A percentile compares a stretch with the other conserved stretches of the same genome.
phyloP scores from a whole-genome alignment of 2,329 filamentous ascomycete species.

The Lachnellula subtilissima region DNA sequence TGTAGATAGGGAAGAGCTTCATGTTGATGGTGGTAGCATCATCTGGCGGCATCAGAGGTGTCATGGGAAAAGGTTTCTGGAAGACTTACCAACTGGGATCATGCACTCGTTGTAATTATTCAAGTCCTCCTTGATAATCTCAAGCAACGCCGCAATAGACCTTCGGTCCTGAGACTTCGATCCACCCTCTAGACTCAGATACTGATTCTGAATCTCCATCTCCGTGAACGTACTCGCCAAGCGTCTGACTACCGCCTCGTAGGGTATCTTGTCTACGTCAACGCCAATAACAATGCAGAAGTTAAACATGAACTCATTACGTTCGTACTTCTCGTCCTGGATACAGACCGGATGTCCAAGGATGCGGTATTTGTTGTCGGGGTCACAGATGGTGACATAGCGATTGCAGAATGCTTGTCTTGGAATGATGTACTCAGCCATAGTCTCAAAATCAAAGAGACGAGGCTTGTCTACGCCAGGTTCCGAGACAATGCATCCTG shows the following conservation, averaged over 20 bases:
- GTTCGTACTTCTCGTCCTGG: slow-evolving; percentile 72
- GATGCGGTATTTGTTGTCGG: slow-evolving; percentile 65
- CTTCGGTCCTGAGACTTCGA: slow-evolving; percentile 47
- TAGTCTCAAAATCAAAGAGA: slow-evolving; percentile 78
- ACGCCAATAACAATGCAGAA: slow-evolving; percentile 80
- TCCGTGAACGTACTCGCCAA: slow-evolving; percentile 81
- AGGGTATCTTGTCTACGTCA: slow-evolving; percentile 66
- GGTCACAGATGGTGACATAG: slow-evolving; percentile 73
- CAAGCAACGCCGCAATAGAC: slow-evolving; percentile 78
- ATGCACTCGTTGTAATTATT: slow-evolving; percentile 98
- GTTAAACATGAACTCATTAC: slow-evolving; percentile 98
- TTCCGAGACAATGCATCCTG: slow-evolving; percentile 54
- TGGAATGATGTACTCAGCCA: slow-evolving; percentile 91
- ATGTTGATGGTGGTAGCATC: slow-evolving; percentile 93
- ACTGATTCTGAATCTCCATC: slow-evolving; percentile 86
- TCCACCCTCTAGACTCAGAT: slow-evolving; percentile 54
- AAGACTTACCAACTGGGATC: slow-evolving; percentile 78
- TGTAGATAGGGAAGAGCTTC: slow-evolving; percentile 85
- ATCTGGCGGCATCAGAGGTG: slow-evolving; percentile 46
- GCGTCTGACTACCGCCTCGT: slow-evolving; percentile 80
- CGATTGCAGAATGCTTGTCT: slow-evolving; percentile 93
- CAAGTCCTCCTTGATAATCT: slow-evolving; percentile 76
- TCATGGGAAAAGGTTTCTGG: neutral
- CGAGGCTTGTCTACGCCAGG: slow-evolving; percentile 48
- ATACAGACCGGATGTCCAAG: slow-evolving; percentile 89